Percentiles rank a stretch among this genome's conserved stretches.
Evolutionary conservation across 192 early-diverging fungal genomes (phyloP).

Genomic region (Coemansia sp.): DNA sequence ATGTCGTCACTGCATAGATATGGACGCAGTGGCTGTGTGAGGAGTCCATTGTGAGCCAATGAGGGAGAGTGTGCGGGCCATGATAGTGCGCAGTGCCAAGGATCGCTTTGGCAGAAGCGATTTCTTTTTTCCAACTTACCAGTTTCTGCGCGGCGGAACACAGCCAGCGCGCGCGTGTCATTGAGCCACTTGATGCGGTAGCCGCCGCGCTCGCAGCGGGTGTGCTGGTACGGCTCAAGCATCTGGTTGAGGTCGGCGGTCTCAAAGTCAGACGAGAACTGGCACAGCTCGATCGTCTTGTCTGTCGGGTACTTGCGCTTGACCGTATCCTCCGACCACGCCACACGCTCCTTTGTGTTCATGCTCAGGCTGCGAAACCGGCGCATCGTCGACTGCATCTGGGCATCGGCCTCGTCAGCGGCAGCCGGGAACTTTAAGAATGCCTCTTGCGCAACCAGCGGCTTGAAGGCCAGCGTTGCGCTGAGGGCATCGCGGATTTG

Average conservation of each 20-base stretch:
- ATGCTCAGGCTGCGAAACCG: conserved; percentile 54
- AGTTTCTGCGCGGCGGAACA: conserved; percentile 54
- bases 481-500: conserved; percentile 44
- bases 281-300: conserved; percentile 52
- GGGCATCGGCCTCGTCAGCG: conserved; percentile 33
- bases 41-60: neutral
- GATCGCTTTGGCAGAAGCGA: neutral
- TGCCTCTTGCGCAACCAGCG: conserved; percentile 41
- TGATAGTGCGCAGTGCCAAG: conserved; percentile 2
- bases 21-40: neutral
- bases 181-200: conserved; percentile 58
- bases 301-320: conserved; percentile 54
- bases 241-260: conserved; percentile 56
- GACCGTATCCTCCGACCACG: conserved; percentile 52
- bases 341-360: conserved; percentile 47
- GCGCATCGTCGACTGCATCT: conserved; percentile 27
- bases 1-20: conserved; percentile 2
- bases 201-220: conserved; percentile 50
- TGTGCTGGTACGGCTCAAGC: conserved; percentile 57
- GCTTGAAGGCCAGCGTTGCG: conserved; percentile 40
- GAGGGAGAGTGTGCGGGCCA: neutral
- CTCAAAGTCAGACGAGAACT: conserved; percentile 54
- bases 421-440: conserved; percentile 38
- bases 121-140: conserved; percentile 24
- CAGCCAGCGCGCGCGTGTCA: conserved; percentile 51